A percentile compares a stretch with the other conserved stretches of the same genome.
These are phyloP conservation scores for Allantophomopsis cytisporea DNA, from an alignment of 2,329 filamentous ascomycete species.

Conservation along the genomic window DNA sequence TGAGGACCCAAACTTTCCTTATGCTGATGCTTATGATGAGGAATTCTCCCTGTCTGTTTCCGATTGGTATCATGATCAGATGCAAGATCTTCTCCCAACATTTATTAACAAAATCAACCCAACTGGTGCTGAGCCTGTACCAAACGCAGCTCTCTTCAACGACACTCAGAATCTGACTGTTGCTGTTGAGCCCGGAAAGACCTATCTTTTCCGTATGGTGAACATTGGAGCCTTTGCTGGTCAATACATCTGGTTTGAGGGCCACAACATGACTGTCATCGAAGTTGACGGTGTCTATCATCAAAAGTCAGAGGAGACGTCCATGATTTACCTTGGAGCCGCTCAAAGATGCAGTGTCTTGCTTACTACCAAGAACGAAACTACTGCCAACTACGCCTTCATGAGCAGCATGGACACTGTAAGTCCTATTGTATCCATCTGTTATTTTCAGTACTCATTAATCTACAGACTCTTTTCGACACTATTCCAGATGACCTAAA, in stretches of 20 bases:
- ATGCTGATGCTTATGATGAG: conserved; percentile 32
- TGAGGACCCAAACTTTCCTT: conserved; percentile 34
- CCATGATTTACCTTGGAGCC: conserved; percentile 51
- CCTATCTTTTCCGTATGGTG: conserved; percentile 59
- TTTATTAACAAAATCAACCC: conserved; percentile 33
- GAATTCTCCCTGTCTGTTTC: conserved; percentile 41
- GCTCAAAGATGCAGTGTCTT: conserved; percentile 55
- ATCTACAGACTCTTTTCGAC: conserved; percentile 56
- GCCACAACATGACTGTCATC: conserved; percentile 53
- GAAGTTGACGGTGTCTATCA: conserved; percentile 64
- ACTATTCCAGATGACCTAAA: conserved; percentile 51
- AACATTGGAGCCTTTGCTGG: conserved; percentile 62
- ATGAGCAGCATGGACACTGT: conserved; percentile 53
- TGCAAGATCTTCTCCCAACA: conserved; percentile 28
- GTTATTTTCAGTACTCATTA: conserved; percentile 23
- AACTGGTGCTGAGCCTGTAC: conserved; percentile 39
- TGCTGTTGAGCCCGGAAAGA: conserved; percentile 49
- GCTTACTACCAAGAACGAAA: conserved; percentile 48
- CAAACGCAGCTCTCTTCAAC: conserved; percentile 49
- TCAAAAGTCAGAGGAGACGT: conserved; percentile 36
- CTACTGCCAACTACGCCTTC: conserved; percentile 51
- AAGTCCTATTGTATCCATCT: not conserved
- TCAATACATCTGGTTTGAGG: conserved; percentile 54
- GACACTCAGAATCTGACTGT: conserved; percentile 50
- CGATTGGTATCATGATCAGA: conserved; percentile 47